Evolutionary conservation across 2,329 filamentous ascomycete genomes (phyloP), one percentile per base, ranked within the genome.

Genomic region (Colletotrichum sp.): DNA sequence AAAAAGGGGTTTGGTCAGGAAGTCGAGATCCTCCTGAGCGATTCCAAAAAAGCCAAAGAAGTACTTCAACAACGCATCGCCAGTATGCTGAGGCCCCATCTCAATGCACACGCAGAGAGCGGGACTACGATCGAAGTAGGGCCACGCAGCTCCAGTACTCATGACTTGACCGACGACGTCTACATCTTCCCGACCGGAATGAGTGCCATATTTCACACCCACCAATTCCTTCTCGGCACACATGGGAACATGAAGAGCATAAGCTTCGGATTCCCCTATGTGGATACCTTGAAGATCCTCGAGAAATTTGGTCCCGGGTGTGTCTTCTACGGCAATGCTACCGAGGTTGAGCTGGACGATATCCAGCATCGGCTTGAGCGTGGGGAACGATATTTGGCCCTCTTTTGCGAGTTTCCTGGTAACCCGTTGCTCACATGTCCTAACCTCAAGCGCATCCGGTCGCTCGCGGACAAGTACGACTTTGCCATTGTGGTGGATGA

Each of bases 341-440:
- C 93, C 4, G 86, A 92, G 3, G 90, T 91, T 63, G 96, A 99
- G 76, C 87, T 99, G 1, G 95, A 98, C 81, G 93, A 98, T 76
- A 88, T 99, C 0, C 95, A 99, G 84, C 82, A 81, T 64, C 91
- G 93, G 5, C 87, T 98, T 9, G 85, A 91, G 78, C 84, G 83
- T 13, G 96, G 96, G 55, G 94, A 98, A 85, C 90, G 90, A 63
- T 96, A 94, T 82, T 90, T 98, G 7, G 94, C 91, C 1, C 89
- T 99, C 5, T 99, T 98, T 85, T 98, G 95, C 84, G 97, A 99
- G 83, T 98, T 99, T 78, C 97, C 97, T 0, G 94, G 95, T 30
- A 99, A 99, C 82, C 97, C 97, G 5, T 89, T 99, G 15, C 89
- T 99, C 52, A 93, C 92, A 71, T 95, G 95, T 32, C 96, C 96